Conservation (phyloP, 768 basidiomycete genomes). For the Crepidotus variabilis region DNA sequence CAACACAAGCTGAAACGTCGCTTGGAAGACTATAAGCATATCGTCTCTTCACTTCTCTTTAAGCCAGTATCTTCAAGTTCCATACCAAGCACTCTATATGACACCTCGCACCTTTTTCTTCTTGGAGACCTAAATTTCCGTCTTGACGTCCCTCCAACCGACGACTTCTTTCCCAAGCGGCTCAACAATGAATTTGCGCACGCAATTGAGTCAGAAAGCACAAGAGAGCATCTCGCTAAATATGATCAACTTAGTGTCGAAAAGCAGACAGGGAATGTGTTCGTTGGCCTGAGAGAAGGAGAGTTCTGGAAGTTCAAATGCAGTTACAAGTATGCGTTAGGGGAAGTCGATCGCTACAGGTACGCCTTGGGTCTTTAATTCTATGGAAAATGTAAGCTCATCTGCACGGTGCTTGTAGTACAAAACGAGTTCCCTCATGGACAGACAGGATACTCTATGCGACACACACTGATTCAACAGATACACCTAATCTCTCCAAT, state of each 20-base stretch:
- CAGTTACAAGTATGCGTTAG: constrained; percentile 84
- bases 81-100: constrained; percentile 62
- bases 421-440: constrained; percentile 81
- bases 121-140: constrained; percentile 95
- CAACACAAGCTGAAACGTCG: constrained; percentile 60
- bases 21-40: constrained; percentile 75
- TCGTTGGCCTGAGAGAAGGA: constrained; percentile 78
- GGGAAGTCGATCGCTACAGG: constrained; percentile 82
- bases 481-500: constrained; percentile 43
- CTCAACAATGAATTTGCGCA: constrained; percentile 34
- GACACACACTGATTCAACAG: constrained; percentile 63
- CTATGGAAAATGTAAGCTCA: background rate
- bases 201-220: constrained; percentile 43
- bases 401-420: constrained; percentile 31
- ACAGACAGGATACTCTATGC: constrained; percentile 91
- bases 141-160: constrained; percentile 55
- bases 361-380: constrained; percentile 25
- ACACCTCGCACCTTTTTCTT: constrained; percentile 88
- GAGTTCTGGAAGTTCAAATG: constrained; percentile 87
- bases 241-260: constrained; percentile 70
- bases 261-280: constrained; percentile 58
- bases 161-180: constrained; percentile 36
- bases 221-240: constrained; percentile 60
- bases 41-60: constrained; percentile 81
- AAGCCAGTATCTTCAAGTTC: constrained; percentile 41